phyloP scores from a whole-genome alignment of 768 basidiomycete species.

The Macrolepiota fuliginosa region DNA sequence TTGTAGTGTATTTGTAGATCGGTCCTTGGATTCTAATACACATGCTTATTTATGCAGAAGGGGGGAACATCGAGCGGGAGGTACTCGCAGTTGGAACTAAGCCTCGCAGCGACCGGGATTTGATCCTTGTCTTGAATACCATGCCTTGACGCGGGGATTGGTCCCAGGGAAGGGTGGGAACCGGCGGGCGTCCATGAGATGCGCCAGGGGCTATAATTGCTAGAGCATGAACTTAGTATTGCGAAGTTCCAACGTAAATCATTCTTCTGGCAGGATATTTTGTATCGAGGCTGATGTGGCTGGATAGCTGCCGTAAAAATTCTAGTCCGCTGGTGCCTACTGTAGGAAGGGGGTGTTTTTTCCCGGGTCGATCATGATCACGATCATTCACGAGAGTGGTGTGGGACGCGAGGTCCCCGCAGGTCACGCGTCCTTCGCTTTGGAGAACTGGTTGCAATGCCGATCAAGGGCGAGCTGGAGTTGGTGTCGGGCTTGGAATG shows the following conservation, averaged over 20 bases:
- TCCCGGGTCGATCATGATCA: constrained; percentile 6
- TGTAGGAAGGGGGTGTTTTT: background rate
- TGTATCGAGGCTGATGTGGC: background rate
- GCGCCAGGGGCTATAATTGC: constrained; percentile 1
- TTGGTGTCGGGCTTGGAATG: background rate
- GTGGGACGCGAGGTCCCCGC: background rate
- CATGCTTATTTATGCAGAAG: background rate
- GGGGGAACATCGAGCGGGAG: background rate
- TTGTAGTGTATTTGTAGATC: constrained; percentile 4
- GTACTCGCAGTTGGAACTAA: background rate
- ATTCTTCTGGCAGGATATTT: background rate
- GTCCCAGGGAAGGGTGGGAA: background rate
- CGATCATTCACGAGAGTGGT: background rate
- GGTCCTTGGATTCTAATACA: background rate
- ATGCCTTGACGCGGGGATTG: background rate
- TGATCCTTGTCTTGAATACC: background rate
- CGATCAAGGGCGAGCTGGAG: constrained; percentile 6
- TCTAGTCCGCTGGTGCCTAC: background rate
- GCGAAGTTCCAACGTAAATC: background rate
- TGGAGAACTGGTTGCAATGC: background rate
- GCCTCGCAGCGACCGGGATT: background rate
- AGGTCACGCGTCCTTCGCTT: background rate
- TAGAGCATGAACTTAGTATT: background rate
- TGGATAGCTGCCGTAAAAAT: background rate
- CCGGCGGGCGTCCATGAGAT: background rate